A percentile compares a stretch with the other conserved stretches of the same genome.
Evolutionary conservation across 2,329 filamentous ascomycete genomes (phyloP).

Genomic region (Nemania sp.): DNA sequence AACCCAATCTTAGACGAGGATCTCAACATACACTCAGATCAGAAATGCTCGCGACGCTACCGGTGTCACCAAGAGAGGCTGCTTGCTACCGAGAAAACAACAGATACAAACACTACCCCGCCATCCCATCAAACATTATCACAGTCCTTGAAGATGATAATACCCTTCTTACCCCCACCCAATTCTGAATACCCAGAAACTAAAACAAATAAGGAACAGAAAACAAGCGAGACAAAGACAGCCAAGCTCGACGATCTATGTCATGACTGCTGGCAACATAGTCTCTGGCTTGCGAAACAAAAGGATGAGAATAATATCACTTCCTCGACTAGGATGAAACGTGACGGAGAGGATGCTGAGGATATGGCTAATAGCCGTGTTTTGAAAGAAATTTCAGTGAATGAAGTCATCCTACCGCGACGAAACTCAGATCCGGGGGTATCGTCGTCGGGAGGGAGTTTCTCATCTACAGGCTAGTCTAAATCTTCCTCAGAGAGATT

Average conservation of each 20-base stretch:
- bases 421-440: not conserved
- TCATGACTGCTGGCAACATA: slow-evolving; percentile 39
- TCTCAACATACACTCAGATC: not conserved
- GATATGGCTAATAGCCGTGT: not conserved
- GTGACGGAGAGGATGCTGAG: not conserved
- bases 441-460: slow-evolving; percentile 8
- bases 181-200: not conserved
- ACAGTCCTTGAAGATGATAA: not conserved
- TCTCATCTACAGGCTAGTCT: not conserved
- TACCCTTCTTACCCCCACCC: not conserved
- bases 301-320: not conserved
- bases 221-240: not conserved
- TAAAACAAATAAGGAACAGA: not conserved
- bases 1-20: not conserved
- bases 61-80: slow-evolving; percentile 27
- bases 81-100: not conserved
- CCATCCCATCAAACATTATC: not conserved
- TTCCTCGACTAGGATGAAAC: not conserved
- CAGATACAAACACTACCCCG: not conserved
- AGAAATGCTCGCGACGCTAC: slow-evolving; percentile 24
- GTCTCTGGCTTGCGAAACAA: slow-evolving; percentile 6
- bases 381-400: slow-evolving; percentile 26
- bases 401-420: slow-evolving; percentile 16
- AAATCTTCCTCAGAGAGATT: not conserved
- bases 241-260: slow-evolving; percentile 42